Percentiles rank a stretch among this genome's conserved stretches.
phyloP scores from a whole-genome alignment of 2,329 filamentous ascomycete genomes.

The Pseudogymnoascus sp. region DNA sequence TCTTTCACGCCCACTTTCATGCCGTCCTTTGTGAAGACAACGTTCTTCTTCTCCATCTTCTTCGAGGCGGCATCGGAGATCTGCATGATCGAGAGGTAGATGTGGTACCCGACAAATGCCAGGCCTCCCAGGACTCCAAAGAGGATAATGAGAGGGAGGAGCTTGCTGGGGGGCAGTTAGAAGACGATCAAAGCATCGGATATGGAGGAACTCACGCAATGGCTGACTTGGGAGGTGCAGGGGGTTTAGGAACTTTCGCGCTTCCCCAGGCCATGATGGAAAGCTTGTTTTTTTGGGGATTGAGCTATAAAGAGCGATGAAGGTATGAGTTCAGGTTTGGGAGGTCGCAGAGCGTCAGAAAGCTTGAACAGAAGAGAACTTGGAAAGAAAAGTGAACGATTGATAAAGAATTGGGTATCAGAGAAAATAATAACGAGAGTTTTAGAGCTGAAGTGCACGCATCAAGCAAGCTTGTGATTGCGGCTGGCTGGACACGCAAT shows the following conservation, averaged over 20 bases:
- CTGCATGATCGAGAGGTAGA: slow-evolving; percentile 62
- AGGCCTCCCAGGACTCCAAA: slow-evolving; percentile 50
- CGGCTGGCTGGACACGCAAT: background rate
- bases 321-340: background rate
- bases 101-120: slow-evolving; percentile 64
- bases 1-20: slow-evolving; percentile 66
- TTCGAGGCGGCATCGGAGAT: slow-evolving; percentile 60
- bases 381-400: background rate
- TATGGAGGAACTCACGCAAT: slow-evolving; percentile 25
- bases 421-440: slow-evolving; percentile 4
- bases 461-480: background rate
- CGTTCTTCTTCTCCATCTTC: slow-evolving; percentile 69
- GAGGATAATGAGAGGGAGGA: slow-evolving; percentile 62
- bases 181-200: background rate
- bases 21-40: slow-evolving; percentile 70
- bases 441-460: background rate
- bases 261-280: slow-evolving; percentile 33
- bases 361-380: background rate
- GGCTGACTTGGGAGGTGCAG: slow-evolving; percentile 30
- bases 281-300: slow-evolving; percentile 12
- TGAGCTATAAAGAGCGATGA: slow-evolving; percentile 13
- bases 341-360: background rate
- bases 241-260: slow-evolving; percentile 21
- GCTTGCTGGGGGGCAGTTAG: slow-evolving; percentile 33
- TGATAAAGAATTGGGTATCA: slow-evolving; percentile 9